Percentiles rank a stretch among this genome's conserved stretches.
Evolutionary conservation across 2,329 filamentous ascomycete genomes (phyloP).

Genomic region (Ceratocystis alfenasii): DNA sequence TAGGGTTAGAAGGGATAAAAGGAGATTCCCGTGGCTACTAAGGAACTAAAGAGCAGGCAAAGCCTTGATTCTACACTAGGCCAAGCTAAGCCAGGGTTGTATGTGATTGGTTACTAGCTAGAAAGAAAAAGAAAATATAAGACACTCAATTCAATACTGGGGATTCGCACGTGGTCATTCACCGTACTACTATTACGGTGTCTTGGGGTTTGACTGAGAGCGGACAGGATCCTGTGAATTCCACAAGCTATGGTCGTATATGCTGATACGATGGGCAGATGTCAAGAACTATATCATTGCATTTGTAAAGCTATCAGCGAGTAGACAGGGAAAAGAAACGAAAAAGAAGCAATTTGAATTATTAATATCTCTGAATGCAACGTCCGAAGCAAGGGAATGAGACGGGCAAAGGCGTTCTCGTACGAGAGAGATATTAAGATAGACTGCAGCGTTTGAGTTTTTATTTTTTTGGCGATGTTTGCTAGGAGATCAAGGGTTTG

Average conservation of each 20-base stretch:
- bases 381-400: neutral
- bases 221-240: constrained; percentile 14
- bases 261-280: neutral
- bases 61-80: too few species aligned
- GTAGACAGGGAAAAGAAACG: neutral
- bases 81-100: too few species aligned
- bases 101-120: neutral
- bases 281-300: neutral
- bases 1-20: too few species aligned
- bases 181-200: constrained; percentile 11
- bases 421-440: neutral
- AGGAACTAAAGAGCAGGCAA: too few species aligned
- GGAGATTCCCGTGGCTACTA: too few species aligned
- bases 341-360: neutral
- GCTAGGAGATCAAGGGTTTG: neutral
- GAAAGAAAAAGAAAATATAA: neutral
- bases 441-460: too few species aligned
- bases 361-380: neutral
- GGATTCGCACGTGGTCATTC: constrained; percentile 11
- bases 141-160: constrained; percentile 7
- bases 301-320: neutral
- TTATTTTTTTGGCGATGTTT: too few species aligned
- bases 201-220: constrained; percentile 15
- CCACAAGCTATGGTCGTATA: constrained; percentile 13
- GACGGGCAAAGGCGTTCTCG: neutral